phyloP scores from a whole-genome alignment of 371 early-diverging fungal genomes.

The Apophysomyces ossiformis region DNA sequence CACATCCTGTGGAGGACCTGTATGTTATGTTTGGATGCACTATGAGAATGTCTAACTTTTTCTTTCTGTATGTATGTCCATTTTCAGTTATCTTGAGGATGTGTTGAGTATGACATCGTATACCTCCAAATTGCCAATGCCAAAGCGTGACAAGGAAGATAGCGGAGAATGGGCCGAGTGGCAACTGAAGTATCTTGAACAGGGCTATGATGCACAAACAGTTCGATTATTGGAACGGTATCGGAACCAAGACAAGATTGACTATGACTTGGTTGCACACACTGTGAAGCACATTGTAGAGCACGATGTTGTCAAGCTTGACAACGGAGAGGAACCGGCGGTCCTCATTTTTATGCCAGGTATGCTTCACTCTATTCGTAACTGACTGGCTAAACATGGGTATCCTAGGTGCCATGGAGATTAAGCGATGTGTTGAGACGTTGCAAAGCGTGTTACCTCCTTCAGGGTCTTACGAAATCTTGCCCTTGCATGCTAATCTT shows the following conservation, averaged over 20 bases:
- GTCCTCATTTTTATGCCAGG: constrained; percentile 81
- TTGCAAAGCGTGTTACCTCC: constrained; percentile 36
- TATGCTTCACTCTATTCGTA: constrained; percentile 9
- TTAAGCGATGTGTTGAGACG: constrained; percentile 69
- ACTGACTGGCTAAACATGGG: background rate
- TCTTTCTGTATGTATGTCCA: background rate
- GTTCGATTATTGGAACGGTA: constrained; percentile 48
- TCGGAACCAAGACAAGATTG: constrained; percentile 61
- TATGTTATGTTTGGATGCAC: constrained; percentile 19
- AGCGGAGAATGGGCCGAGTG: constrained; percentile 42
- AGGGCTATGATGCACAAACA: constrained; percentile 53
- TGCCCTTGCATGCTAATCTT: constrained; percentile 79
- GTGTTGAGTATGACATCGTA: constrained; percentile 53
- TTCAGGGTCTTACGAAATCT: constrained; percentile 42
- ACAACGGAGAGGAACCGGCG: constrained; percentile 46
- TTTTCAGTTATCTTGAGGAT: constrained; percentile 58
- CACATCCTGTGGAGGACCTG: constrained; percentile 78
- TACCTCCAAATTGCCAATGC: constrained; percentile 42
- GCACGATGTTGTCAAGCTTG: constrained; percentile 40
- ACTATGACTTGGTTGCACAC: constrained; percentile 70
- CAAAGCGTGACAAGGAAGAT: constrained; percentile 38
- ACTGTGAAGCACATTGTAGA: constrained; percentile 65
- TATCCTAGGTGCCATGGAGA: constrained; percentile 68
- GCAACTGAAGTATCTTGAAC: constrained; percentile 47
- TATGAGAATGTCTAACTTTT: background rate